Percentiles rank a stretch among this genome's conserved stretches.
Evolutionary conservation across 805 yeast genomes (phyloP).

Genomic region (Starmerella bombi): DNA sequence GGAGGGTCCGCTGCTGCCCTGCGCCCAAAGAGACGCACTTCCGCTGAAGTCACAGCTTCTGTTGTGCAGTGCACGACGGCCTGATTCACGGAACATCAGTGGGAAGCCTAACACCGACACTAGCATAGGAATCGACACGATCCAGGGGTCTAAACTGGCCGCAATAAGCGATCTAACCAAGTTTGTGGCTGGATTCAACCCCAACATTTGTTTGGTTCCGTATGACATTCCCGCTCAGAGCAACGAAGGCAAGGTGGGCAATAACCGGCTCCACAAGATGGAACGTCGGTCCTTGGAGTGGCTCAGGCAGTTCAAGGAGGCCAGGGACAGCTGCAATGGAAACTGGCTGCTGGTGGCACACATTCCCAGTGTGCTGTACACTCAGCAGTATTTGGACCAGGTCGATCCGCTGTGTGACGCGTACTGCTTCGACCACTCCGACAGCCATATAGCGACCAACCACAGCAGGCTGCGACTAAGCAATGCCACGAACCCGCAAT

Average conservation of each 20-base stretch:
- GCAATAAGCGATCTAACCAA: slow-evolving; percentile 19
- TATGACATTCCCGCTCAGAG: slow-evolving; percentile 26
- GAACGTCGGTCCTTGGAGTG: slow-evolving; percentile 26
- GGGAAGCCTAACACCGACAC: slow-evolving; percentile 27
- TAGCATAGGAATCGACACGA: slow-evolving; percentile 26
- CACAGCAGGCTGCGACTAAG: slow-evolving; percentile 8
- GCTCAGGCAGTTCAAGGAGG: slow-evolving; percentile 21
- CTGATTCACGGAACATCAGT: slow-evolving; percentile 23
- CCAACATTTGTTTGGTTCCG: slow-evolving; percentile 29
- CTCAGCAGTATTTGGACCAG: slow-evolving; percentile 13
- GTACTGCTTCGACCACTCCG: slow-evolving; percentile 1
- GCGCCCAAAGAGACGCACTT: slow-evolving; percentile 16
- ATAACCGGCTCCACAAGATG: slow-evolving; percentile 30
- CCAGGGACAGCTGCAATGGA: background rate
- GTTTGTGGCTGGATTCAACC: slow-evolving; percentile 19
- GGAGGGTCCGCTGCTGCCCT: slow-evolving; percentile 17
- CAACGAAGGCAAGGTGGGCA: slow-evolving; percentile 26
- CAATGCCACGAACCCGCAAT: slow-evolving; percentile 16
- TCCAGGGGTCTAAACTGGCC: slow-evolving; percentile 28
- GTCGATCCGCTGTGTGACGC: slow-evolving; percentile 13
- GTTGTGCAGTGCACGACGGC: slow-evolving; percentile 24
- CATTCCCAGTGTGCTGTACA: slow-evolving; percentile 25
- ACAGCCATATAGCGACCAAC: background rate
- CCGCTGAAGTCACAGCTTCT: slow-evolving; percentile 24
- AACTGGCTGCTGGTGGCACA: slow-evolving; percentile 22